Percentiles rank a stretch among this genome's conserved stretches.
Evolutionary conservation across 1,139 yeast species (phyloP).

Genomic region (Suhomyces maxii): DNA sequence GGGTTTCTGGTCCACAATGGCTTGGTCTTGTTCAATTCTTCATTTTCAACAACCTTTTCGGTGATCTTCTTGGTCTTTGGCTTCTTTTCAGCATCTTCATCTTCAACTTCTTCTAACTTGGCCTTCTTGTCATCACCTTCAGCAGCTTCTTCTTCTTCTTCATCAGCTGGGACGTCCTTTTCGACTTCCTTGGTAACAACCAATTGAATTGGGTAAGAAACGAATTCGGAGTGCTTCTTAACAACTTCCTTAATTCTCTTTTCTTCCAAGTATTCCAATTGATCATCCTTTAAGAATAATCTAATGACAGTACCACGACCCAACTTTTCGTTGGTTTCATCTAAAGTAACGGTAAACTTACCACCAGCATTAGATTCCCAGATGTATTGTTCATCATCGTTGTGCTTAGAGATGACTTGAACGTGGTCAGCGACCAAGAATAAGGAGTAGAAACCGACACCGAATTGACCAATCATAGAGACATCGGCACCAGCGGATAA

Average conservation of each 20-base stretch:
- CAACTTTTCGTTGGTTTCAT: slow-evolving; percentile 79
- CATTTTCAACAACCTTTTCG: slow-evolving; percentile 85
- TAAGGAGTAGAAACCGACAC: slow-evolving; percentile 99
- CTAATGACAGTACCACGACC: slow-evolving; percentile 96
- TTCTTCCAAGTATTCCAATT: slow-evolving; percentile 98
- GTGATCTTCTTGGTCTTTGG: slow-evolving; percentile 74
- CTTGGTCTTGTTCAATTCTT: slow-evolving; percentile 98
- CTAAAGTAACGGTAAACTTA: slow-evolving; percentile 94
- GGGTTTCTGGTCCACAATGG: slow-evolving; percentile 99
- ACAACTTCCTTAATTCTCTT: slow-evolving; percentile 99
- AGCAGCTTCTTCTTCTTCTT: slow-evolving; percentile 52
- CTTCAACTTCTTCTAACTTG: slow-evolving; percentile 71
- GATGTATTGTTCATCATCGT: slow-evolving; percentile 98
- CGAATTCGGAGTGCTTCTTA: slow-evolving; percentile 99
- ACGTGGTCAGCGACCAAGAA: slow-evolving; percentile 99
- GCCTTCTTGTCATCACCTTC: slow-evolving; percentile 58
- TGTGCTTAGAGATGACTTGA: slow-evolving; percentile 97
- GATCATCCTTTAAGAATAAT: slow-evolving; percentile 98
- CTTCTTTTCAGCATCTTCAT: slow-evolving; percentile 68
- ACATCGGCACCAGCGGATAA: slow-evolving; percentile 99
- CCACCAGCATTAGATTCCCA: slow-evolving; percentile 99
- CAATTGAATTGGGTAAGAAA: slow-evolving; percentile 97
- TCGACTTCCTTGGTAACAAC: slow-evolving; percentile 99
- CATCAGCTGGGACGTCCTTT: slow-evolving; percentile 84
- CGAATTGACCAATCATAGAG: slow-evolving; percentile 99